Evolutionary conservation across 306 rosid species (phyloP), one percentile per base, ranked within the genome.

Genomic region (Pyrus communis): DNA sequence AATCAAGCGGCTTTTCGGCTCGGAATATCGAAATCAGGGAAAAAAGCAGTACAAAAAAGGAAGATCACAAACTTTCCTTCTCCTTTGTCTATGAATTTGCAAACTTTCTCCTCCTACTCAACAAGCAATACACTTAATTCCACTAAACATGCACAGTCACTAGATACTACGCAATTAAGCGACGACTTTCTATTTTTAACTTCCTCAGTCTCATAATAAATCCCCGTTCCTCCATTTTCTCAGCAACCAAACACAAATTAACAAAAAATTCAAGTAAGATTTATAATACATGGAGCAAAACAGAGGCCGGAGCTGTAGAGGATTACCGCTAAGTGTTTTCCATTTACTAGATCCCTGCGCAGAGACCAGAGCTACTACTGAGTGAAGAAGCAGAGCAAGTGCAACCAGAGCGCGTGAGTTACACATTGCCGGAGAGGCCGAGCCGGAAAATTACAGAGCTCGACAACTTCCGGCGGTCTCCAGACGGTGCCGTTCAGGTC

Each of bases 281-380:
- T 5, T 15, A 51, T 17, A 66, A 51, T 17, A 66, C 5, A 23
- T 11, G 7, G 46, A 74, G 49, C 63, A 60, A 35, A 49, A 80
- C 21, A 4, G 0, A 51, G 55, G 55, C 55, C 55, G 21, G 55
- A 5, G 55, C 8, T 42, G 9, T 12, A 52, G 25, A 70, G 5
- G 73, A 70, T 14, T 70, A 95, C 98, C 97, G 2, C 10, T 28
- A 57, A 92, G 93, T 14, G 98, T 92, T 25, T 82, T 78, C 98
- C 96, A 95, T 31, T 5, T 70, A 76, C 63, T 40, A 83, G 97
- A 89, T 89, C 92, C 80, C 92, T 89, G 90, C 86, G 97, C 97
- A 45, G 91, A 88, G 66, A 90, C 97, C 67, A 79, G 79, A 42
- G 81, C 75, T 19, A 84, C 66, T 4, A 78, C 58, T 11, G 76